phyloP scores from a whole-genome alignment of 2,329 filamentous ascomycete species.

The Cyanodermella asteris region DNA sequence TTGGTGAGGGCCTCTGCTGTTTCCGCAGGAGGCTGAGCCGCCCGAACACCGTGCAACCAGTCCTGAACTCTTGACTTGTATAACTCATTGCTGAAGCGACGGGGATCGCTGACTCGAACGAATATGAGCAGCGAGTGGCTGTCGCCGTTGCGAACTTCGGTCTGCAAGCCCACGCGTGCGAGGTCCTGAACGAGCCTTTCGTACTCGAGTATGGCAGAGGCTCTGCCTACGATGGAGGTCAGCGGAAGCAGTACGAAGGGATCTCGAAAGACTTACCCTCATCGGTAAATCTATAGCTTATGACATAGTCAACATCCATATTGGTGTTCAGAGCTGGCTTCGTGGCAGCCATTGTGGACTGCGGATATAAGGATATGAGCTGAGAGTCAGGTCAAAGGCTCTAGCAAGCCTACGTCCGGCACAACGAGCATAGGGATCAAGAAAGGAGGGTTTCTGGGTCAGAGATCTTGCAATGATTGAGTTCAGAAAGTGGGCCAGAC shows the following conservation, averaged over 20 bases:
- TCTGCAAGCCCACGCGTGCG: conserved; percentile 57
- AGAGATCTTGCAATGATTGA: too few species aligned
- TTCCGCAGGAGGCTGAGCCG: conserved; percentile 53
- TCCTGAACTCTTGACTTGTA: conserved; percentile 78
- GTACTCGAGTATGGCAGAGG: conserved; percentile 58
- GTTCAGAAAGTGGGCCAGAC: too few species aligned
- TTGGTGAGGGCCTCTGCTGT: conserved; percentile 43
- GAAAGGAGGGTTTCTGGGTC: too few species aligned
- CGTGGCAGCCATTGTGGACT: conserved; percentile 5
- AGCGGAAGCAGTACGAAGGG: background rate
- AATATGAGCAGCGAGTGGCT: conserved; percentile 61
- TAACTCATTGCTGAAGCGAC: conserved; percentile 55
- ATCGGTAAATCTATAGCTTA: conserved; percentile 52
- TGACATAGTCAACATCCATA: conserved; percentile 68
- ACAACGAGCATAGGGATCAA: too few species aligned
- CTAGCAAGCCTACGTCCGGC: too few species aligned
- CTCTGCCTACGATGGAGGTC: conserved; percentile 36
- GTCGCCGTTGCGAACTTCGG: conserved; percentile 66
- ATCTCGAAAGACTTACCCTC: conserved; percentile 28
- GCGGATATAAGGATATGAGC: too few species aligned
- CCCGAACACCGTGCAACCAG: conserved; percentile 76
- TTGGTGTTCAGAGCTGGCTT: conserved; percentile 22
- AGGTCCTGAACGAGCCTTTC: conserved; percentile 56
- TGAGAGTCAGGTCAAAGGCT: too few species aligned
- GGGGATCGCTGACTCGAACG: conserved; percentile 53